These are phyloP conservation scores for Astrothelium subdiscretum DNA, from an alignment of 495 filamentous ascomycete genomes.

Conservation along the genomic window DNA sequence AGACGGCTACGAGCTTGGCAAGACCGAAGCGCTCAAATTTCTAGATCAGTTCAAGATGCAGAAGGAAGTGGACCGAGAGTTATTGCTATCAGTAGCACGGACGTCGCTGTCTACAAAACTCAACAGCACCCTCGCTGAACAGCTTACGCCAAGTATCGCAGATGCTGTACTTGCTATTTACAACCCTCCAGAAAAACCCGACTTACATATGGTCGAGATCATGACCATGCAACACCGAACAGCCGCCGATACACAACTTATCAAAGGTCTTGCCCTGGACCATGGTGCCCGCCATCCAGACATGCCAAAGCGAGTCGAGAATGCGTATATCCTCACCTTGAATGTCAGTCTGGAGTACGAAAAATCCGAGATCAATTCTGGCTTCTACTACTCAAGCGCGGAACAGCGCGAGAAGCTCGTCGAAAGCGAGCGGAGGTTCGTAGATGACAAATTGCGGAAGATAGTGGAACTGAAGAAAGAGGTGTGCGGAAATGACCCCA, in stretches of 20 bases:
- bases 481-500: constrained; percentile 86
- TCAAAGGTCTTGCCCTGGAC: constrained; percentile 83
- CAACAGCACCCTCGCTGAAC: constrained; percentile 74
- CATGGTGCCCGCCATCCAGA: constrained; percentile 95
- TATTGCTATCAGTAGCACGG: constrained; percentile 83
- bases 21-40: constrained; percentile 90
- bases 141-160: constrained; percentile 85
- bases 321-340: constrained; percentile 86
- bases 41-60: constrained; percentile 87
- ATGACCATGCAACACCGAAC: constrained; percentile 99
- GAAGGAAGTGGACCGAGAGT: constrained; percentile 80
- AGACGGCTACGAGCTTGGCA: constrained; percentile 94
- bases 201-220: constrained; percentile 98
- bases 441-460: constrained; percentile 93
- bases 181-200: constrained; percentile 77
- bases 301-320: constrained; percentile 93
- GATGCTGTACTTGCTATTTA: constrained; percentile 94
- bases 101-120: constrained; percentile 94
- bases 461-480: constrained; percentile 98
- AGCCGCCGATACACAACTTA: constrained; percentile 90
- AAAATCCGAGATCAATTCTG: constrained; percentile 97
- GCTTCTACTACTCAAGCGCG: constrained; percentile 96
- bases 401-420: constrained; percentile 96
- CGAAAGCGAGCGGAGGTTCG: constrained; percentile 89
- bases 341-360: constrained; percentile 98